Conservation (phyloP, 1,284 basidiomycete species). For the Wallemia hederae region DNA sequence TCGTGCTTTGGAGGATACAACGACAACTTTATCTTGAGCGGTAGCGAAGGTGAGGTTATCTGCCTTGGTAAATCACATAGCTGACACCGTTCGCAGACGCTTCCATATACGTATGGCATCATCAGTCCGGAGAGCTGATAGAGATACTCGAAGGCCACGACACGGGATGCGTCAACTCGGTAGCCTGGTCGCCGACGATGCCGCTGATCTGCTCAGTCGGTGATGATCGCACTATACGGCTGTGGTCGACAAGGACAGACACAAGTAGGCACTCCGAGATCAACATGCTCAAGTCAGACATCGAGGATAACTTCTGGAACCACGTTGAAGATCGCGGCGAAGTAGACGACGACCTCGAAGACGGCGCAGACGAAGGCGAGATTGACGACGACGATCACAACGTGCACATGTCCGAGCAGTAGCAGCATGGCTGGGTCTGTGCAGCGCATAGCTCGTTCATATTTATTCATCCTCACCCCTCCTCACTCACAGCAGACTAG, state of each 20-base stretch:
- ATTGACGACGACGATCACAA: too few relatives aligned
- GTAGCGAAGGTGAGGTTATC: constrained; percentile 50
- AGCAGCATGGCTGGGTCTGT: too few relatives aligned
- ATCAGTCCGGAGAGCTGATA: constrained; percentile 47
- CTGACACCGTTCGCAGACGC: constrained; percentile 27
- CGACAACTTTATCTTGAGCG: constrained; percentile 66
- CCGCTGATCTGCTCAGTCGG: background rate
- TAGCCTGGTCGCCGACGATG: constrained; percentile 40
- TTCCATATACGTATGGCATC: constrained; percentile 84
- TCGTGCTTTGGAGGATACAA: constrained; percentile 83
- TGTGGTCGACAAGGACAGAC: background rate
- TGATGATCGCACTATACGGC: background rate
- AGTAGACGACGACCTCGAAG: too few relatives aligned
- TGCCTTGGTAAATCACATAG: constrained; percentile 2
- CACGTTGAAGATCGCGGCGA: too few relatives aligned
- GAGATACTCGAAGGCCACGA: constrained; percentile 63
- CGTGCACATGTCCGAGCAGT: too few relatives aligned
- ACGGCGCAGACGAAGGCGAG: too few relatives aligned
- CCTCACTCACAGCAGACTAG: too few relatives aligned
- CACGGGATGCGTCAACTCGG: constrained; percentile 64
- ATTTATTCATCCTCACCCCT: too few relatives aligned
- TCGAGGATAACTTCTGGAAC: too few relatives aligned
- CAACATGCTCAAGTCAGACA: too few relatives aligned
- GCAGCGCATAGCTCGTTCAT: too few relatives aligned
- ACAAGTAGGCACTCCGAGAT: too few relatives aligned